Base-by-base conservation (phyloP, 1,284 basidiomycete genomes). In the Sphagnurus paluster region DNA sequence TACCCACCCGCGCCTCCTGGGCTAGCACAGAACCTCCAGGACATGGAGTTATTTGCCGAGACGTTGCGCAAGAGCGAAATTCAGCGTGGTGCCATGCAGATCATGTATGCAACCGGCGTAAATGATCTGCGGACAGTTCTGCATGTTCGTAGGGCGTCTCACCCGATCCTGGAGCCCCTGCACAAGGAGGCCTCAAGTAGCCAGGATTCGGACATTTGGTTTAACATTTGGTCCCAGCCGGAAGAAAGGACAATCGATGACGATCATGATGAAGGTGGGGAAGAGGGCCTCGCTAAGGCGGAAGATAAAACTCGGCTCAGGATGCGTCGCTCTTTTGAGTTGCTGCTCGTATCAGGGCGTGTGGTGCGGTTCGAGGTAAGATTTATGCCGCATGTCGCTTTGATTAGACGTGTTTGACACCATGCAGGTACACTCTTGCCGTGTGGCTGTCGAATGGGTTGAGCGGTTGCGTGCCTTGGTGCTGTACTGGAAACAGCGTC, bases 391-490 rank as follows among this genome's bases (percentile, higher is more conserved):
- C 38, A 25, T 20, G 23, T 33, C 24, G 29, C 9, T 16, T n/a
- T 13, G 23, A 32, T 20, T 44, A 25, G 28, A 48, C 45, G 46
- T 46, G 36, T 34, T 14, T 25, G 17, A 42, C 5, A 13, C 10
- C 38, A 46, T 40, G 37, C 48, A 90, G 86, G 74, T 79, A 10
- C 71, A 83, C 65, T 87, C 86, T 10, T 74, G 76, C 43, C 67
- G 68, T 25, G 70, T 82, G 33, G 86, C 86, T 2, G 61, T 84
- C 37, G 88, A 94, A 56, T 94, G 91, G 91, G 81, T 93, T 39
- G 74, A 79, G 43, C 77, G 79, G 41, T 74, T 94, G 2, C 77
- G 80, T 20, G 77, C 75, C 30, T 74, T 93, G 21, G 67, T 87
- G 26, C 63, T 70, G 8, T 94, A 90, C 61, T 94, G 92, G 92